Conservation (phyloP, 1,284 basidiomycete genomes). For the Sporisorium sorghi region DNA sequence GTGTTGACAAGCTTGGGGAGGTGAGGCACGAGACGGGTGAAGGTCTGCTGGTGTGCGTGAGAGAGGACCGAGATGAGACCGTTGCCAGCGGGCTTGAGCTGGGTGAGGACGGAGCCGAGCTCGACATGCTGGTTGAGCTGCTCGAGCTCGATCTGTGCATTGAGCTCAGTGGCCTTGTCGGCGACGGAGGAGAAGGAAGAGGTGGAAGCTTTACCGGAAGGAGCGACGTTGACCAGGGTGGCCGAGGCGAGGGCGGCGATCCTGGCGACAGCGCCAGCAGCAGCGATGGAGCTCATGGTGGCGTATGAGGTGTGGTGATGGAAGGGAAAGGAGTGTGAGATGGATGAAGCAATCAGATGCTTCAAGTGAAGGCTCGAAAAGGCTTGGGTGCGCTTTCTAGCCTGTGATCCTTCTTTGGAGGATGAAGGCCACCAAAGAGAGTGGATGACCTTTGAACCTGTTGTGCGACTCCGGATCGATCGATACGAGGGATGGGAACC, state of each 20-base stretch:
- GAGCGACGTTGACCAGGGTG: slow-evolving; percentile 45
- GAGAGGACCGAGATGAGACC: slow-evolving; percentile 56
- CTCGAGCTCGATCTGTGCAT: slow-evolving; percentile 48
- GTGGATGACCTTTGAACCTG: slow-evolving; percentile 23
- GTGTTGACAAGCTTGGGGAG: slow-evolving; percentile 58
- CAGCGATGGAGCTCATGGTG: slow-evolving; percentile 47
- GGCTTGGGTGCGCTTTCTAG: background rate
- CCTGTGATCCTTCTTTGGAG: slow-evolving; percentile 2
- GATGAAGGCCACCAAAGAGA: slow-evolving; percentile 17
- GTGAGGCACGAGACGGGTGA: slow-evolving; percentile 63
- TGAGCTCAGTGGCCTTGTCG: slow-evolving; percentile 32
- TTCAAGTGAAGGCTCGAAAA: background rate
- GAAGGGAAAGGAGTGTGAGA: background rate
- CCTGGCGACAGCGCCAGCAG: slow-evolving; percentile 50
- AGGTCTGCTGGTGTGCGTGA: slow-evolving; percentile 50
- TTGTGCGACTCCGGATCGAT: slow-evolving; percentile 4
- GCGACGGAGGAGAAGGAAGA: slow-evolving; percentile 44
- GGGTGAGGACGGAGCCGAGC: slow-evolving; percentile 46
- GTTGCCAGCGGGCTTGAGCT: slow-evolving; percentile 50
- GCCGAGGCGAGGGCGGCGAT: slow-evolving; percentile 50
- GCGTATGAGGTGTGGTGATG: background rate
- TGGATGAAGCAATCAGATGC: background rate
- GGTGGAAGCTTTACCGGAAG: slow-evolving; percentile 34
- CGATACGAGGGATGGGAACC: slow-evolving; percentile 15
- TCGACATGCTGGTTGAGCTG: slow-evolving; percentile 53